Percentiles rank a stretch among this genome's conserved stretches.
Evolutionary conservation across 176 grass and related monocot species (phyloP).

Genomic region (Eragrostis nindensis): DNA sequence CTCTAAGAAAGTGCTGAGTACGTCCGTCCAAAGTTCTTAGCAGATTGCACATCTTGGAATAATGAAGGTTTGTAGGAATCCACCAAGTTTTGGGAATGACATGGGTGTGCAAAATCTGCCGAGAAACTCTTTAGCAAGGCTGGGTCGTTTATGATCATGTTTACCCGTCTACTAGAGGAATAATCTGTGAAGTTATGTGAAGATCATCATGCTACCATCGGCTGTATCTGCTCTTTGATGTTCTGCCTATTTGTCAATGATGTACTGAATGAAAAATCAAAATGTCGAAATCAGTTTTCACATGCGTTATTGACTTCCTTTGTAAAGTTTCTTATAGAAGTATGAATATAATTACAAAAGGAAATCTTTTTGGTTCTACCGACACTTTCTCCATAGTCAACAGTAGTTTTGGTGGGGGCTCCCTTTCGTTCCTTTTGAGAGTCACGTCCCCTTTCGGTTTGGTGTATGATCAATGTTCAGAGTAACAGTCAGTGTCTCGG

Average conservation of each 20-base stretch:
- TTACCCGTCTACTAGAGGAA: conserved; percentile 24
- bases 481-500: conserved; percentile 19
- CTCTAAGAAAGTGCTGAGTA: conserved; percentile 48
- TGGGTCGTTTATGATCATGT: background rate
- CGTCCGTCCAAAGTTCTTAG: conserved; percentile 21
- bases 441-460: conserved; percentile 28
- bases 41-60: conserved; percentile 38
- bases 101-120: conserved; percentile 14
- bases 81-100: conserved; percentile 28
- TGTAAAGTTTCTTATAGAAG: conserved; percentile 29
- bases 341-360: background rate
- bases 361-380: conserved; percentile 21
- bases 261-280: conserved; percentile 21
- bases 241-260: conserved; percentile 13
- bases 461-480: conserved; percentile 39
- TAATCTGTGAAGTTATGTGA: conserved; percentile 28
- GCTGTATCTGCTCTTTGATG: conserved; percentile 15
- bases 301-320: conserved; percentile 10
- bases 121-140: background rate
- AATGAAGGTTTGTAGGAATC: conserved; percentile 30
- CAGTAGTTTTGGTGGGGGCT: conserved; percentile 36
- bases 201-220: conserved; percentile 4
- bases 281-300: conserved; percentile 6
- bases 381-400: conserved; percentile 19
- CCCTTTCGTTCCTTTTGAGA: conserved; percentile 47